Evolutionary conservation across 441 rosid genomes (phyloP), one percentile per base, ranked within the genome.

Genomic region (Mallotus repandus): DNA sequence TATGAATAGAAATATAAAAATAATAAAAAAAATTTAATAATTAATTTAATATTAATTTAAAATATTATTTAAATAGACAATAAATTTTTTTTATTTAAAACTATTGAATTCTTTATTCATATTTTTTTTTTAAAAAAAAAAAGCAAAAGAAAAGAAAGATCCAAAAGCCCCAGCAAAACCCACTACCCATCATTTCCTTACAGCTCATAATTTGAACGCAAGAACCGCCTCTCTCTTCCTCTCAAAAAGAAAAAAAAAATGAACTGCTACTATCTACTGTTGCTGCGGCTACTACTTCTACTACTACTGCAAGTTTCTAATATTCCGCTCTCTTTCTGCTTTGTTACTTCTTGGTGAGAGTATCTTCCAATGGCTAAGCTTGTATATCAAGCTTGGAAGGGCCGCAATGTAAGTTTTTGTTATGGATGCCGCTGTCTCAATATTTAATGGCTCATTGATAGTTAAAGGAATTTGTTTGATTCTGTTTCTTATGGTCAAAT

Each of bases 381-480:
- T 76, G 93, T 94, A 18, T 86, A 84, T 61, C 89, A 92, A 83
- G 91, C 75, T 71, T 92, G 98, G 98, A 89, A 88, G 79, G 98
- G 93, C 41, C 88, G 85, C 68, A 94, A 94, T 84, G 98, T 92
- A 81, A 77, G 90, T 68, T 18, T 58, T 8, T 43, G 16, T 38
- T 45, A 38, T 41, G 10, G 45, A 4, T 57, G 6, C 59, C 74
- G 62, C 49, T 25, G 61, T 18, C 46, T 79, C 29, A 5, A 14
- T 38, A 48, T 80, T 73, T 71, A 45, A 77, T 41, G 66, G 22
- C 53, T 41, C 6, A 8, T 63, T 38, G 46, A 13, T 50, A 78
- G 75, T 25, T 63, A 3, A n/a, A 18, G 61, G 10, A 19, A 19
- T 19, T 80, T 72, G 61, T 81, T 48, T 68, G 22, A 32, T 59